Percentiles rank a stretch among this genome's conserved stretches.
These are phyloP conservation scores for Hanseniaspora lindneri DNA, from an alignment of 805 yeast genomes.

Conservation along the genomic window DNA sequence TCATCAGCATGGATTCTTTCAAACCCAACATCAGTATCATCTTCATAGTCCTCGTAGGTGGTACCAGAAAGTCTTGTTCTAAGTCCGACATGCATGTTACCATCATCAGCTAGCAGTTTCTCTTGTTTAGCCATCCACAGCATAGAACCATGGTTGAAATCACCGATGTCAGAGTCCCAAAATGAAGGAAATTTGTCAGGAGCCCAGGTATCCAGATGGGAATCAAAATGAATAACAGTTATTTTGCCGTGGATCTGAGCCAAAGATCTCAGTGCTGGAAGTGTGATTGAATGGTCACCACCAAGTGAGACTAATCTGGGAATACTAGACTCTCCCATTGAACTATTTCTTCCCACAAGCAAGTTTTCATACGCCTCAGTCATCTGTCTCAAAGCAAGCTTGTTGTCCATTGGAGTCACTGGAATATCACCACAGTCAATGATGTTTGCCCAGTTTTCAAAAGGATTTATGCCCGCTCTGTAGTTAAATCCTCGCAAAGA, in stretches of 20 bases:
- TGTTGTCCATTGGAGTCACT: conserved; percentile 55
- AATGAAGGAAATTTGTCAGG: conserved; percentile 58
- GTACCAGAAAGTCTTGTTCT: conserved; percentile 60
- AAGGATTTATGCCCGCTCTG: conserved; percentile 52
- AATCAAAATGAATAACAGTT: conserved; percentile 71
- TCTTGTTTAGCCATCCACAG: conserved; percentile 69
- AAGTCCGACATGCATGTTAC: conserved; percentile 64
- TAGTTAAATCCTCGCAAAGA: conserved; percentile 58
- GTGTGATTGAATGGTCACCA: conserved; percentile 69
- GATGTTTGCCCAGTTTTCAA: conserved; percentile 40
- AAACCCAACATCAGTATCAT: conserved; percentile 60
- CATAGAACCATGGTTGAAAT: conserved; percentile 77
- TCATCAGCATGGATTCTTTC: conserved; percentile 60
- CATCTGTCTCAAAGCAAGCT: conserved; percentile 52
- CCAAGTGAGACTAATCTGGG: conserved; percentile 66
- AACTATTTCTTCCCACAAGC: conserved; percentile 26
- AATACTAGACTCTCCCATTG: conserved; percentile 26
- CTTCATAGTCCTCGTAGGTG: conserved; percentile 48
- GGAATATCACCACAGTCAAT: conserved; percentile 63
- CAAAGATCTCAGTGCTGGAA: conserved; percentile 61
- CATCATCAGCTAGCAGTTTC: conserved; percentile 42
- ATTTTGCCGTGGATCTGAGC: conserved; percentile 51
- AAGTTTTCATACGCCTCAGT: conserved; percentile 48
- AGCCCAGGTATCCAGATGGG: conserved; percentile 73
- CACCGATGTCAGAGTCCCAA: conserved; percentile 46